A percentile compares a stretch with the other conserved stretches of the same genome.
phyloP scores from a whole-genome alignment of 2,329 filamentous ascomycete genomes.

The Penicillium sp. region DNA sequence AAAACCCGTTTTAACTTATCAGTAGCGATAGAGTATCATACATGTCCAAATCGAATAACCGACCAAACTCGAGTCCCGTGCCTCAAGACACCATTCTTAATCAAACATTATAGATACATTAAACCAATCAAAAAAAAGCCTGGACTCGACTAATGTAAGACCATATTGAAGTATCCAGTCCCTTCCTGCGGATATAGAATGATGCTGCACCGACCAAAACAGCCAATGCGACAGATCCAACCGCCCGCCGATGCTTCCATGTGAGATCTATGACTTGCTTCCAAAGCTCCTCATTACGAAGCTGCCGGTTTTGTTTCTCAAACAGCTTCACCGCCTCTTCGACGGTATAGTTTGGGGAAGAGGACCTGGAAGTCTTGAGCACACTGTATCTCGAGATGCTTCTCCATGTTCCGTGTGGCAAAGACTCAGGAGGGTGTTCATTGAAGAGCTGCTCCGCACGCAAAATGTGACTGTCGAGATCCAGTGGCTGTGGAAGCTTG shows the following conservation, averaged over 20 bases:
- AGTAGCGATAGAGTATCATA: not conserved
- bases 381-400: conserved; percentile 73
- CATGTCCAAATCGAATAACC: not conserved
- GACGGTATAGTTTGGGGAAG: conserved; percentile 57
- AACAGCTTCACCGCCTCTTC: conserved; percentile 69
- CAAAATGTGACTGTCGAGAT: conserved; percentile 75
- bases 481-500: conserved; percentile 77
- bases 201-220: conserved; percentile 68
- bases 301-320: conserved; percentile 67
- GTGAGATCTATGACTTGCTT: conserved; percentile 53
- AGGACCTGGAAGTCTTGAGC: conserved; percentile 74
- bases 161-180: conserved; percentile 37
- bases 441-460: conserved; percentile 65
- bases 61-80: not conserved
- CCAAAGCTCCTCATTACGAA: conserved; percentile 64
- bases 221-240: conserved; percentile 62
- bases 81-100: not conserved
- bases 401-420: conserved; percentile 67
- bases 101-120: not conserved
- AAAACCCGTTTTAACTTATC: not conserved
- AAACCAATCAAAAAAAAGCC: conserved; percentile 13
- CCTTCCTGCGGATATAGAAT: conserved; percentile 61
- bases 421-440: conserved; percentile 67
- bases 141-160: conserved; percentile 32
- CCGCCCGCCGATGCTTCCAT: conserved; percentile 67